Evolutionary conservation across 768 basidiomycete species (phyloP), one percentile per base, ranked within the genome.

Genomic region (Mycena floridula): DNA sequence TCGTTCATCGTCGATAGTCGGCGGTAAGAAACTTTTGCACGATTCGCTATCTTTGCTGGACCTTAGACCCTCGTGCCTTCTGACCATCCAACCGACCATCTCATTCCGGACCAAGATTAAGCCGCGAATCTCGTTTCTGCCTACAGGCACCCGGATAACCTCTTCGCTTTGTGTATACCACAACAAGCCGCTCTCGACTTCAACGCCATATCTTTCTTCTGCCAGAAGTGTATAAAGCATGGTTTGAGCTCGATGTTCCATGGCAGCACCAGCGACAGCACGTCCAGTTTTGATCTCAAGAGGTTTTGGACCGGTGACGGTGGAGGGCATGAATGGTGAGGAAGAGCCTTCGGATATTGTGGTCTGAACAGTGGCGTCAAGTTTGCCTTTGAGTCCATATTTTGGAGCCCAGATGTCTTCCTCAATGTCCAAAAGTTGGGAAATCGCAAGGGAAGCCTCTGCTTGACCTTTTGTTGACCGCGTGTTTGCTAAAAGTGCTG

Each of bases 361-460:
- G 0, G 79, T 79, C 49, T 88, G 72, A 2, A 97, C 80, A 2
- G 86, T 91, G 2, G 88, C 95, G 54, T 99, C 96, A 18, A 98
- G 68, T 64, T 98, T 98, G 20, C 96, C 96, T 60, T 94, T 95
- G 26, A 99, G 69, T 1, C 96, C 96, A 54, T 89, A 95, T 2
- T 80, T 85, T 0, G 96, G 95, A 1, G 91, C 94, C 87, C 90
- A 96, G 51, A 99, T 95, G 52, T 97, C 93, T 59, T 99, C 96
- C 67, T 99, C 96, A 32, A 95, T 75, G 46, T 92, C 93, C 49
- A 90, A 76, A 4, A 96, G 63, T 23, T 82, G 69, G 5, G 77
- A 68, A 39, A 99, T 81, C 0, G 89, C 86, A 0, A 96, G 71
- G 8, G 76, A 65, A 2, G 82, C 74, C 1, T 65, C 63, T 21